phyloP scores from a whole-genome alignment of 352 stramenopile species.

The Phytophthora pistaciae region DNA sequence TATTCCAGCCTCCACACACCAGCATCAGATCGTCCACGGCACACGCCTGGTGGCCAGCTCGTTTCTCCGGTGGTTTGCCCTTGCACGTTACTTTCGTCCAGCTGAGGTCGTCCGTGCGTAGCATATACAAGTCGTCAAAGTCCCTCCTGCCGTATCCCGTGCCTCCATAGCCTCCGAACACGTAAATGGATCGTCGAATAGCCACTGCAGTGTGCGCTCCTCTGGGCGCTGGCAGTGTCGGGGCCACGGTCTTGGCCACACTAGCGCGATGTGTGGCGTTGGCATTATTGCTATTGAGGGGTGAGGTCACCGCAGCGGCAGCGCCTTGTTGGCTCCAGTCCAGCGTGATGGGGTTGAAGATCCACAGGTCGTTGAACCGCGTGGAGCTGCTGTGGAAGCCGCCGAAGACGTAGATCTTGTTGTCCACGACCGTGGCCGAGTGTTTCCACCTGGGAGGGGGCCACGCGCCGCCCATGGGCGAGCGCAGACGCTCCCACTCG shows the following conservation, averaged over 20 bases:
- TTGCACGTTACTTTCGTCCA: constrained; percentile 88
- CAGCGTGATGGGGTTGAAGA: constrained; percentile 95
- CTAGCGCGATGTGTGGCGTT: constrained; percentile 65
- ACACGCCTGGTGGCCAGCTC: constrained; percentile 93
- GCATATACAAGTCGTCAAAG: constrained; percentile 94
- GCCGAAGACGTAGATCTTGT: constrained; percentile 95
- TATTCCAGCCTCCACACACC: constrained; percentile 96
- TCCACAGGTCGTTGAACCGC: constrained; percentile 97
- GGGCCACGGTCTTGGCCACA: constrained; percentile 32
- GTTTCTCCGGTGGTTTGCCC: constrained; percentile 90
- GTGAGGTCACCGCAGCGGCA: background rate
- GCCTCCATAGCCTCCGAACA: constrained; percentile 97
- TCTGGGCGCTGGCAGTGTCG: constrained; percentile 76
- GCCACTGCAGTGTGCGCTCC: constrained; percentile 92
- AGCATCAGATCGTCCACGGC: constrained; percentile 93
- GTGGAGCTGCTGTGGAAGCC: constrained; percentile 91
- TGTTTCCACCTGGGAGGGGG: constrained; percentile 91
- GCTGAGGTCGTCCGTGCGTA: constrained; percentile 91
- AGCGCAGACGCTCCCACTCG: constrained; percentile 78
- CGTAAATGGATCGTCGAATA: constrained; percentile 86
- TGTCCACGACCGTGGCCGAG: constrained; percentile 89
- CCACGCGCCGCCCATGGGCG: constrained; percentile 29
- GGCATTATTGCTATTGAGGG: constrained; percentile 7
- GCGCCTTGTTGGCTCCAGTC: constrained; percentile 84
- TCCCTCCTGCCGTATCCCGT: constrained; percentile 92